phyloP scores from a whole-genome alignment of 2,329 filamentous ascomycete genomes.

The Microdochium bolleyi region DNA sequence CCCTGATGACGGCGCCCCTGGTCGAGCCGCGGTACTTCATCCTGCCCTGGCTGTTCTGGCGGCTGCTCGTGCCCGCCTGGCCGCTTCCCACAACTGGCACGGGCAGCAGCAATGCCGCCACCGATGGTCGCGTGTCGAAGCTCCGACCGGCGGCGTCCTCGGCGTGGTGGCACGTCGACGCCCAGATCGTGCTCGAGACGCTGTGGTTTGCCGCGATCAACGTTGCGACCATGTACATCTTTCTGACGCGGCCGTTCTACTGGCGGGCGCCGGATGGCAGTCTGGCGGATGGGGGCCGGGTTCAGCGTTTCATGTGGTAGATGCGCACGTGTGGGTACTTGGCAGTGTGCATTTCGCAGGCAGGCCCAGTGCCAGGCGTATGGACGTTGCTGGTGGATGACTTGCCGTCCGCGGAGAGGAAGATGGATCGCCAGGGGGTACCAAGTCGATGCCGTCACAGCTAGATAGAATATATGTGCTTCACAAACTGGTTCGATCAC shows the following conservation, averaged over 20 bases:
- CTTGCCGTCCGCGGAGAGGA: no score
- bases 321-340: no score
- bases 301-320: conserved; percentile 83
- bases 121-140: conserved; percentile 7
- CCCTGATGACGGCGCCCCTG: conserved; percentile 78
- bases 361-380: no score
- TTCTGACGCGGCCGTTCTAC: conserved; percentile 58
- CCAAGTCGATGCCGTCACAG: no score
- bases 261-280: conserved; percentile 51
- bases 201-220: conserved; percentile 63
- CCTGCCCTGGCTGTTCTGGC: conserved; percentile 89
- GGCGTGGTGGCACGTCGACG: conserved; percentile 16
- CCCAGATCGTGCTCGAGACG: conserved; percentile 53
- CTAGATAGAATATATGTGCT: no score
- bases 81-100: background rate
- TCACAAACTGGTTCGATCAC: no score
- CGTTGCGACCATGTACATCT: conserved; percentile 59
- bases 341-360: no score
- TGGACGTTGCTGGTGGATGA: no score
- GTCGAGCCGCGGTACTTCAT: conserved; percentile 97
- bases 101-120: conserved; percentile 6
- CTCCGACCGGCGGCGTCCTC: no score
- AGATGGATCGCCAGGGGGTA: no score
- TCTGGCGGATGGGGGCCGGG: conserved; percentile 42
- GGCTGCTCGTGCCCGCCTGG: conserved; percentile 63